Evolutionary conservation across 345 rosid species (phyloP).

Genomic region (Moringa oleifera): DNA sequence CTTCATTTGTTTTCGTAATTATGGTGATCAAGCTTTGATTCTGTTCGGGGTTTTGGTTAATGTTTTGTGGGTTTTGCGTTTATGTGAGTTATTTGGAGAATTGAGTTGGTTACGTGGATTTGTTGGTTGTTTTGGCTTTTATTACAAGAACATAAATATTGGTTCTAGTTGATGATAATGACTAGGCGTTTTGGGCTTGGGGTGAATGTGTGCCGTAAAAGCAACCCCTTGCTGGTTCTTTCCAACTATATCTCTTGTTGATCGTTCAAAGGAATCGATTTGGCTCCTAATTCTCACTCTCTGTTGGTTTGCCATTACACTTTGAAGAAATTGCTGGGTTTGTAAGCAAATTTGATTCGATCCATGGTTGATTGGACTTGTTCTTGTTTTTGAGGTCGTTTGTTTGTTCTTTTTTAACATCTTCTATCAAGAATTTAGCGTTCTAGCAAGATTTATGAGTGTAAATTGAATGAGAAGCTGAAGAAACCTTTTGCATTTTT

Average conservation of each 20-base stretch:
- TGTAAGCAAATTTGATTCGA: constrained; percentile 7
- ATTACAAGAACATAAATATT: constrained; percentile 4
- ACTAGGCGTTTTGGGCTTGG: constrained; percentile 5
- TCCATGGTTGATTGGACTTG: constrained; percentile 17
- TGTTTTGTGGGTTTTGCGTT: constrained; percentile 9
- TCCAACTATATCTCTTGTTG: background rate
- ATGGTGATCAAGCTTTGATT: constrained; percentile 15
- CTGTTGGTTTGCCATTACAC: background rate
- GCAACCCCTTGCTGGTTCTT: constrained; percentile 17
- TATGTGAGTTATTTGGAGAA: background rate
- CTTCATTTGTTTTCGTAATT: background rate
- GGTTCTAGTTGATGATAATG: constrained; percentile 25
- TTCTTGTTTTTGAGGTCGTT: constrained; percentile 19
- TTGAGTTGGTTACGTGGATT: background rate
- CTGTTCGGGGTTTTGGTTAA: constrained; percentile 5
- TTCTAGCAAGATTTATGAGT: background rate
- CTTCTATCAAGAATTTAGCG: constrained; percentile 1
- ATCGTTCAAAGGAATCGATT: constrained; percentile 15
- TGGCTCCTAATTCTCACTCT: background rate
- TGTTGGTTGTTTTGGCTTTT: background rate
- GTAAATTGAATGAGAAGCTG: constrained; percentile 7
- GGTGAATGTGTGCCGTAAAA: constrained; percentile 42
- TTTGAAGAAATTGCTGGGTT: constrained; percentile 5
- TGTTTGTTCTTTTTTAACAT: constrained; percentile 4
- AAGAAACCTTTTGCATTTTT: constrained; percentile 8